Conservation (phyloP, 2,329 filamentous ascomycete species). For the Orbilia quercus region DNA sequence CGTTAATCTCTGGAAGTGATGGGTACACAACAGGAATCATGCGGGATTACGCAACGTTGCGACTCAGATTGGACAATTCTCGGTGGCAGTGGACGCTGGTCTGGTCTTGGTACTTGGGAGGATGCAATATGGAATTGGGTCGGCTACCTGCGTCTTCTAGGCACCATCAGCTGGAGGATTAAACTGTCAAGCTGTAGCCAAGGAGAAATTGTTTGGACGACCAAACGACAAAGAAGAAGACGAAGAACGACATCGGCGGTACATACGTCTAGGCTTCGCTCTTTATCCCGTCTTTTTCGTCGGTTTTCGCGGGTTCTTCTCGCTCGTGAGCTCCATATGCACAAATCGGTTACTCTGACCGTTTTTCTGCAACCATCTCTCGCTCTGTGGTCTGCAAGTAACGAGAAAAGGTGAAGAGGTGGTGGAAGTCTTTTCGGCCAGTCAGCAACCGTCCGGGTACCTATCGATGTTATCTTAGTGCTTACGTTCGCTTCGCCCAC, state of each 20-base stretch:
- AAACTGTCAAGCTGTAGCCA: too few relatives aligned
- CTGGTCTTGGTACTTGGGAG: constrained; percentile 7
- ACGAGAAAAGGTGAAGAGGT: background rate
- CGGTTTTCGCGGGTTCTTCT: too few relatives aligned
- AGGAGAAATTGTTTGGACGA: too few relatives aligned
- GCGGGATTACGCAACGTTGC: constrained; percentile 33
- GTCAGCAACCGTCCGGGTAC: constrained; percentile 39
- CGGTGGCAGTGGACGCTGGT: constrained; percentile 21
- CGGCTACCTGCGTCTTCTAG: constrained; percentile 22
- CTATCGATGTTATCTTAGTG: constrained; percentile 49
- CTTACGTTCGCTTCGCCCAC: constrained; percentile 47
- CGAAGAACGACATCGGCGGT: too few relatives aligned
- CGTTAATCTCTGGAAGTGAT: background rate
- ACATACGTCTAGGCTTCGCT: too few relatives aligned
- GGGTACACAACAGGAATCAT: background rate
- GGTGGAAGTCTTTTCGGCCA: constrained; percentile 38
- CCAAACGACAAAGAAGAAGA: too few relatives aligned
- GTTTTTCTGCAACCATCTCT: too few relatives aligned
- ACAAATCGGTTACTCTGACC: too few relatives aligned
- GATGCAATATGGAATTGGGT: constrained; percentile 9
- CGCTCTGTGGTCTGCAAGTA: background rate
- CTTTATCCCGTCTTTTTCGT: too few relatives aligned
- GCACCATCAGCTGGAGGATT: too few relatives aligned
- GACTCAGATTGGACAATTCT: constrained; percentile 1
- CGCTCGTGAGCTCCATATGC: too few relatives aligned